Base-by-base conservation (phyloP, 768 basidiomycete genomes). In the Scleroderma bovista region DNA sequence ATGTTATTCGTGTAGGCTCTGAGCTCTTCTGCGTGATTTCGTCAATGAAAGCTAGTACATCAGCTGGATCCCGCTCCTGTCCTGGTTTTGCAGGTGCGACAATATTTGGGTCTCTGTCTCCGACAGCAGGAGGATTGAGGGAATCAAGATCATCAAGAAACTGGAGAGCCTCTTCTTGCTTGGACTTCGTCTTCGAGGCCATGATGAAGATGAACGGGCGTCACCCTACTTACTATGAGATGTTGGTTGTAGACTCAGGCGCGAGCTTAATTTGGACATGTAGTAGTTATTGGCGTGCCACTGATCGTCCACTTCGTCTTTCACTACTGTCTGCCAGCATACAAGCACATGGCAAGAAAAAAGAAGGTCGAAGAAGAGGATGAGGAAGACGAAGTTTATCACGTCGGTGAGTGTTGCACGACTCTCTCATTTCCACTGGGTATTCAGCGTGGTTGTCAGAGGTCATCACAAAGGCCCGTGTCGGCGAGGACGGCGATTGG, bases 1-100 rank as follows among this genome's bases (percentile, higher is more conserved):
- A 69, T 15, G 83, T 69, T 4, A 79, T 60, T 23, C 85, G 81
- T 17, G 84, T 80, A 12, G 88, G 85, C 56, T 88, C 88, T 6
- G 85, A 76, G 67, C 84, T 87, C 70, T 92, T 94, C 79, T 90
- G 89, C 0, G 89, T 93, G 56, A 95, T 91, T 69, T 96, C 91
- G 65, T 96, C 90, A 37, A 96, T 80, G 73, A 94, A 95, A 15
- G 92, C 93, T 23, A 94, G 80, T 22, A 89, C 93, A 54, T 91
- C 88, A 3, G 85, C 82, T 50, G 80, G 79, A 57, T 93, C 87
- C 29, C 81, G 83, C 54, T 79, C 79, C 34, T 71, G 73, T 48
- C 60, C 57, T 39, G 66, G 51, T 42, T 63, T 60, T 37, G 50
- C 52, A 6, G 54, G 42, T 6, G 61, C 60, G 41, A 50, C 50